Evolutionary conservation across 1,284 basidiomycete species (phyloP).

Genomic region (Garcileccinum viscosum): DNA sequence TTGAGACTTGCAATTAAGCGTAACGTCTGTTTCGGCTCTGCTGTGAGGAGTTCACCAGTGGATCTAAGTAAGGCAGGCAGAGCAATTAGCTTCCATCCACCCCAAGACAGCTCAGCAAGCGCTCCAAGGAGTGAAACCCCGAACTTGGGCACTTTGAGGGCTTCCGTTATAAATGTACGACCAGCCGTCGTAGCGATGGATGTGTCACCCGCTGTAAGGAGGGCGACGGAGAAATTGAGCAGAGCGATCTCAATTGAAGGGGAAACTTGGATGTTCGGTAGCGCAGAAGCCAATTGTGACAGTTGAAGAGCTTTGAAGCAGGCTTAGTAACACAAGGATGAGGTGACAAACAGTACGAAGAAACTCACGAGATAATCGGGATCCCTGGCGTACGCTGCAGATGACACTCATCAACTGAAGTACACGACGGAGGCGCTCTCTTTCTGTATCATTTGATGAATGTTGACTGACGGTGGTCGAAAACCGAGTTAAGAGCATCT

Average conservation of each 20-base stretch:
- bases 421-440: slow-evolving; percentile 44
- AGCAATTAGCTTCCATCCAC: slow-evolving; percentile 73
- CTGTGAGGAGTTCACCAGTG: slow-evolving; percentile 52
- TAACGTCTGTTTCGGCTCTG: slow-evolving; percentile 48
- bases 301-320: slow-evolving; percentile 53
- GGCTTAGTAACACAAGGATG: background rate
- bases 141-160: slow-evolving; percentile 48
- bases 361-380: slow-evolving; percentile 60
- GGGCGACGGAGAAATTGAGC: slow-evolving; percentile 55
- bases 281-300: slow-evolving; percentile 49
- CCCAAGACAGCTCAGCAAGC: slow-evolving; percentile 70
- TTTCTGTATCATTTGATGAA: slow-evolving; percentile 20
- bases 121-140: slow-evolving; percentile 61
- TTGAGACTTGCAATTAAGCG: slow-evolving; percentile 58
- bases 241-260: slow-evolving; percentile 47
- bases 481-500: slow-evolving; percentile 53
- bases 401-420: slow-evolving; percentile 58
- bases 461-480: slow-evolving; percentile 17
- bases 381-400: slow-evolving; percentile 69
- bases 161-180: slow-evolving; percentile 60
- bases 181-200: slow-evolving; percentile 67
- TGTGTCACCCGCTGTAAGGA: slow-evolving; percentile 68
- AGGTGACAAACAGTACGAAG: background rate
- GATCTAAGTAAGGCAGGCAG: slow-evolving; percentile 61
- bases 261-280: slow-evolving; percentile 47